Evolutionary conservation across 352 stramenopile species (phyloP).

Genomic region (Pythium sukuiense): DNA sequence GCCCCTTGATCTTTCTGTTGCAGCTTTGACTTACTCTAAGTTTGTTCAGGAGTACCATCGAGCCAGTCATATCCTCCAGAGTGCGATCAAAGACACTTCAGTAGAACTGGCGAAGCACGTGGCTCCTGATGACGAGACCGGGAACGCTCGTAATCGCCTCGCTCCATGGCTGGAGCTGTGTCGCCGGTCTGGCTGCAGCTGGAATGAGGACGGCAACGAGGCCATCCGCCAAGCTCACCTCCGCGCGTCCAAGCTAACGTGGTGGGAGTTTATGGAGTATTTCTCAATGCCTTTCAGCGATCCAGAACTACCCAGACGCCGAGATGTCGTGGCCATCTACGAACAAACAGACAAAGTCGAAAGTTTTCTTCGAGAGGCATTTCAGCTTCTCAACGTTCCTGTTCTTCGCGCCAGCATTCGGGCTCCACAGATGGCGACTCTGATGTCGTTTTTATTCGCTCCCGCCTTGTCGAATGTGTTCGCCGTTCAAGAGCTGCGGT

Average conservation of each 20-base stretch:
- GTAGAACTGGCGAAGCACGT: conserved; percentile 18
- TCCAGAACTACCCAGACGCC: conserved; percentile 49
- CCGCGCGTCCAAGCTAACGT: conserved; percentile 46
- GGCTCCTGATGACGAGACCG: conserved; percentile 17
- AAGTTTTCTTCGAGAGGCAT: conserved; percentile 50
- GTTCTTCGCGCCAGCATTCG: conserved; percentile 41
- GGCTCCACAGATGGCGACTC: conserved; percentile 31
- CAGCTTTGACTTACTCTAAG: too few species aligned
- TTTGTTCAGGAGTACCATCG: conserved; percentile 23
- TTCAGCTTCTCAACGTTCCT: conserved; percentile 45
- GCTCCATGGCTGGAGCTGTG: conserved; percentile 73
- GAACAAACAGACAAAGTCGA: conserved; percentile 59
- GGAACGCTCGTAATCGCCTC: conserved; percentile 32
- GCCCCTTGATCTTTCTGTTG: too few species aligned
- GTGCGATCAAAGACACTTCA: conserved; percentile 21
- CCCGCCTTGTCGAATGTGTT: conserved; percentile 80
- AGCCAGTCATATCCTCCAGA: conserved; percentile 11
- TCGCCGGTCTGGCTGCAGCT: conserved; percentile 49
- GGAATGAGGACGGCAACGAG: conserved; percentile 54
- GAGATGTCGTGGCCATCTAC: conserved; percentile 65
- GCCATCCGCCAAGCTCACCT: conserved; percentile 40
- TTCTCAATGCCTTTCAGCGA: conserved; percentile 82
- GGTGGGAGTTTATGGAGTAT: conserved; percentile 76
- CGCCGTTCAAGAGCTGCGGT: conserved; percentile 75
- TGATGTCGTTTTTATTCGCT: conserved; percentile 70